Percentiles rank a stretch among this genome's conserved stretches.
These are phyloP conservation scores for Metschnikowia gelsemii DNA, from an alignment of 805 yeast genomes.

Conservation along the genomic window DNA sequence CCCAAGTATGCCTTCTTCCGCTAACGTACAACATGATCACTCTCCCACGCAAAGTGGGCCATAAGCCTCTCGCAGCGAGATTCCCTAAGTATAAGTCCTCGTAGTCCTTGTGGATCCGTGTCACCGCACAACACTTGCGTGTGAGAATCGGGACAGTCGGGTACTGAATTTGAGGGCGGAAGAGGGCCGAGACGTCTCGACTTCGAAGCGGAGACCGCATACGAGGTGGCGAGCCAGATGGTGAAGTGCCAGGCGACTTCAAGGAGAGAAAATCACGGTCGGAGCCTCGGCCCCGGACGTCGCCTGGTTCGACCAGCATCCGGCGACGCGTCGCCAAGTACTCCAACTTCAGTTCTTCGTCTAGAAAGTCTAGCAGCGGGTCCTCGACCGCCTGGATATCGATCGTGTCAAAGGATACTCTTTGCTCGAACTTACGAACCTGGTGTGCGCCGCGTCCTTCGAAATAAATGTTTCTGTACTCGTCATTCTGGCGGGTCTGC, in stretches of 20 bases:
- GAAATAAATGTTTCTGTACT: conserved; percentile 13
- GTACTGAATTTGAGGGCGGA: conserved; percentile 23
- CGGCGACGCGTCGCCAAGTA: conserved; percentile 15
- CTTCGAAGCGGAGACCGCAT: conserved; percentile 19
- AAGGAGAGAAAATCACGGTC: conserved; percentile 15
- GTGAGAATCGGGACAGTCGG: conserved; percentile 44
- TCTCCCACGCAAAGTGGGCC: conserved; percentile 50
- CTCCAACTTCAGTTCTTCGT: conserved; percentile 15
- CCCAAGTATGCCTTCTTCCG: conserved; percentile 81
- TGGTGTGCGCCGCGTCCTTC: conserved; percentile 1
- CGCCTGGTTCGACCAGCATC: conserved; percentile 15
- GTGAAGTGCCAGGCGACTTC: conserved; percentile 19
- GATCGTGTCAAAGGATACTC: conserved; percentile 58
- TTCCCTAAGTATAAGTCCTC: conserved; percentile 46
- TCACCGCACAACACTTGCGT: conserved; percentile 42
- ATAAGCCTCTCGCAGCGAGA: conserved; percentile 25
- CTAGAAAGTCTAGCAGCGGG: conserved; percentile 20
- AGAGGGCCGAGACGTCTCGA: conserved; percentile 18
- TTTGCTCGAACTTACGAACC: conserved; percentile 23
- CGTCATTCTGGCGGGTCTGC: conserved; percentile 16
- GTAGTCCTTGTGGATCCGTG: conserved; percentile 47
- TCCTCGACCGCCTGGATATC: conserved; percentile 34
- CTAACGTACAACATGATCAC: conserved; percentile 61
- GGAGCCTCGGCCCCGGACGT: conserved; percentile 18
- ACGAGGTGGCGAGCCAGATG: conserved; percentile 23